Evolutionary conservation across 2,329 filamentous ascomycete species (phyloP), one percentile per base, ranked within the genome.

Genomic region (Cercospora sp.): DNA sequence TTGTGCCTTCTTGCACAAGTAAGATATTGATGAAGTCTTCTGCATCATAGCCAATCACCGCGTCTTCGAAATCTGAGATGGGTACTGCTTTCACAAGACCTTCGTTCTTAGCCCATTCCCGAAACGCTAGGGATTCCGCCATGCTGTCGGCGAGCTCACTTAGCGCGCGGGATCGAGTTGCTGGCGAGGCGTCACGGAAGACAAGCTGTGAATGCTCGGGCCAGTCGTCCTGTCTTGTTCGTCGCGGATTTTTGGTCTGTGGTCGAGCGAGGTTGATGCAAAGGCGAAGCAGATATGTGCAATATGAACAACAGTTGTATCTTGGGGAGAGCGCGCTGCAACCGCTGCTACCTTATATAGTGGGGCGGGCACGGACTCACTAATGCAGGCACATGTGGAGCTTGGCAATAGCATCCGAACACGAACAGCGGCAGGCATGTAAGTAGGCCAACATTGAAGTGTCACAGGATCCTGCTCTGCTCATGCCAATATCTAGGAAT

Each of bases 1-100:
- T 90, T 57, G 88, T 89, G 30, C 88, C 87, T 53, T 86, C 80
- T 66, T 86, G 87, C 77, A 90, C 88, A 75, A 97, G 88, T 72
- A 97, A 87, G 68, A 89, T 88, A 79, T 90, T 87, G 71, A 99
- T 87, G 80, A 95, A 98, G 80, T 96, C 91, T 63, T 91, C 90
- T 66, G 94, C 95, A 58, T 80, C 76, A 16, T 70, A 72, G n/a
- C 74, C 79, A 18, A 82, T 69, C 3, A 55, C 62, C 1, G 76
- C 70, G 26, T 82, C 70, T 63, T 80, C 77, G 24, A 78, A 71
- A n/a, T 72, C 55, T n/a, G 64, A 30, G 24, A 72, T 45, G 16
- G 65, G 57, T 8, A 61, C 65, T 28, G 61, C 57, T 10, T 60
- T 45, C 5, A 69, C 51, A 5, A 72, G 45, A 13, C 65, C 68